Base-by-base conservation (phyloP, 2,329 filamentous ascomycete species). In the Fusarium sp. region DNA sequence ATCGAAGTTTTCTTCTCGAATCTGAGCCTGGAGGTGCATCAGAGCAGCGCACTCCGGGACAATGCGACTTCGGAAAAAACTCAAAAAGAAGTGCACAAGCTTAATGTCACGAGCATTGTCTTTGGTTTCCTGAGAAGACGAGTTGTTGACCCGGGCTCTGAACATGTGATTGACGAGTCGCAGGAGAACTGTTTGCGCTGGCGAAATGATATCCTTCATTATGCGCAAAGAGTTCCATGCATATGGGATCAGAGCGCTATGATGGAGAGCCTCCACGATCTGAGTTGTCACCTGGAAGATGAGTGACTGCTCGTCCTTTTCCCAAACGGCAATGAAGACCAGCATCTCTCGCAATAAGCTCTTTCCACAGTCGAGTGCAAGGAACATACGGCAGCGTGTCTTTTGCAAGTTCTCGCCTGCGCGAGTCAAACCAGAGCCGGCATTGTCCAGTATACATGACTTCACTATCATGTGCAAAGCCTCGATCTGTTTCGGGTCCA, bases 211-310 rank as follows among this genome's bases (percentile, higher is more conserved):
- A 77, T 98, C 95, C 79, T 98, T 98, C 12, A 93, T 92, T 70
- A 97, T 97, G 50, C 94, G 88, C 73, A 98, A 91, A 32, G 94
- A 93, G 70, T 95, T 93, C 86, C 97, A 98, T 5, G 95, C 93
- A 77, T 96, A 97, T 0, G 95, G 95, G 78, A 98, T 91, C 29
- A 98, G 84, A 2, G 93, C 94, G 71, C 94, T 97, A 72, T 95
- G 91, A 53, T 98, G 90, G 49, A 98, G 92, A 0, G 95, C 93
- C 78, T 97, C 93, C 81, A 98, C 93, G 65, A 98, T 97, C 80
- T 98, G 95, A 46, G 94, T 92, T 80, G 97, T 98, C 79, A 98
- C 93, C 79, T 97, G 95, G 84, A 97, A 98, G 76, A 98, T 97
- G 40, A 97, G 89, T 66, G 97, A 94, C 65, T 95, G 91, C 78